Evolutionary conservation across 768 basidiomycete genomes (phyloP).

Genomic region (Hortiboletus flavorubellus): DNA sequence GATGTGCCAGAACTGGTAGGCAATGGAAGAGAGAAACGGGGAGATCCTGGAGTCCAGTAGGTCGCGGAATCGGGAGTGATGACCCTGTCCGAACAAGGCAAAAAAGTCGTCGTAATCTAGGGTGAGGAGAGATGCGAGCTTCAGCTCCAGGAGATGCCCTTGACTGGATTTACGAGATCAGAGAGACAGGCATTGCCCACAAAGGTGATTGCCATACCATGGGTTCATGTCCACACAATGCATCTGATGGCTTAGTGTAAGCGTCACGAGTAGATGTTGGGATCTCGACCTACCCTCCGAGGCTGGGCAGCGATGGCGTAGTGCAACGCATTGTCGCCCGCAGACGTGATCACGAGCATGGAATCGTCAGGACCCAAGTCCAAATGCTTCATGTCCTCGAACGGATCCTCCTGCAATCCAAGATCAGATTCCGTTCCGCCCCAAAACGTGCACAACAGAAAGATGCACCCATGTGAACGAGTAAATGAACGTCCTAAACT

Average conservation of each 20-base stretch:
- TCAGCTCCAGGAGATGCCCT: slow-evolving; percentile 76
- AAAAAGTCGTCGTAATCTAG: slow-evolving; percentile 63
- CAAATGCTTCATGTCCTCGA: slow-evolving; percentile 65
- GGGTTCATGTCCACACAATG: slow-evolving; percentile 78
- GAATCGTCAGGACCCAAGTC: slow-evolving; percentile 57
- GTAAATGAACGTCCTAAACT: slow-evolving; percentile 61
- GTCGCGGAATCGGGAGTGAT: slow-evolving; percentile 53
- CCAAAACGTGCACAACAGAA: neutral
- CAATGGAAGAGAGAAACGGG: slow-evolving; percentile 64
- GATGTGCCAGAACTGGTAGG: slow-evolving; percentile 75
- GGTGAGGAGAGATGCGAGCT: slow-evolving; percentile 60
- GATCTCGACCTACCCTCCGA: slow-evolving; percentile 38
- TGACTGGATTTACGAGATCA: slow-evolving; percentile 39
- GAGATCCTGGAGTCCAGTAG: slow-evolving; percentile 61
- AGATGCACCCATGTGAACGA: slow-evolving; percentile 55
- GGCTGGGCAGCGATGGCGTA: slow-evolving; percentile 69
- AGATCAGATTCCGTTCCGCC: neutral
- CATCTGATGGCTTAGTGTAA: slow-evolving; percentile 34
- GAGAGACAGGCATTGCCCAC: neutral
- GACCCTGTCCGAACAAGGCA: slow-evolving; percentile 63
- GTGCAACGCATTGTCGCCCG: slow-evolving; percentile 78
- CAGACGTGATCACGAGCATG: slow-evolving; percentile 71
- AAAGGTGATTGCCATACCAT: slow-evolving; percentile 31
- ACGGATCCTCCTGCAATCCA: slow-evolving; percentile 60
- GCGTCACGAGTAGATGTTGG: neutral